phyloP scores from a whole-genome alignment of 208 protist species.

The Trypanosoma melophagium region DNA sequence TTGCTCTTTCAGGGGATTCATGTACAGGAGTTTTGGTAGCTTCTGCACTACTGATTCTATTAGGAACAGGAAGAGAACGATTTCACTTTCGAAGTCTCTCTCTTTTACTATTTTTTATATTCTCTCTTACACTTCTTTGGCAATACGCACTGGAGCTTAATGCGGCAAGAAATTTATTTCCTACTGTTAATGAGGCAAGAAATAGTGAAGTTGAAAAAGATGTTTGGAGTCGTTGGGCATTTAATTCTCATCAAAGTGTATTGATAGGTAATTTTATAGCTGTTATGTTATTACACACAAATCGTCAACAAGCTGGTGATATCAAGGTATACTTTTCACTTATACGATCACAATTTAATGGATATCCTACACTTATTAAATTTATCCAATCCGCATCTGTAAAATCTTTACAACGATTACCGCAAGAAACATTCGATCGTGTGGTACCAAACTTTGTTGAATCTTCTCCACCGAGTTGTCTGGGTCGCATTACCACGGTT shows the following conservation, averaged over 20 bases:
- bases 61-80: slow-evolving; percentile 2
- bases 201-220: not conserved
- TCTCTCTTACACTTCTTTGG: slow-evolving; percentile 13
- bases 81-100: slow-evolving; percentile 3
- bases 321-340: slow-evolving; percentile 9
- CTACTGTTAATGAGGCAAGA: not conserved
- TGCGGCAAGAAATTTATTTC: slow-evolving; percentile 5
- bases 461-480: slow-evolving; percentile 13
- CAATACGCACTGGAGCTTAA: slow-evolving; percentile 18
- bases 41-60: slow-evolving; percentile 6
- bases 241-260: slow-evolving; percentile 1
- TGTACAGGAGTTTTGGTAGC: slow-evolving; percentile 9
- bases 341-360: slow-evolving; percentile 11
- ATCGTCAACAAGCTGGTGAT: slow-evolving; percentile 17
- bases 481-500: slow-evolving; percentile 20
- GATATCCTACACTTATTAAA: slow-evolving; percentile 16
- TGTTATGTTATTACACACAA: slow-evolving; percentile 29
- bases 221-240: slow-evolving; percentile 26
- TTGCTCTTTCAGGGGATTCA: slow-evolving; percentile 4
- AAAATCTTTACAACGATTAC: slow-evolving; percentile 17
- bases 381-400: slow-evolving; percentile 12
- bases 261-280: slow-evolving; percentile 11
- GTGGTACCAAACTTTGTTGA: slow-evolving; percentile 22
- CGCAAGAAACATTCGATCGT: slow-evolving; percentile 14
- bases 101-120: slow-evolving; percentile 6